A percentile compares a stretch with the other conserved stretches of the same genome.
Evolutionary conservation across 192 early-diverging fungal genomes (phyloP).

Genomic region (Helicostylum pulchrum): DNA sequence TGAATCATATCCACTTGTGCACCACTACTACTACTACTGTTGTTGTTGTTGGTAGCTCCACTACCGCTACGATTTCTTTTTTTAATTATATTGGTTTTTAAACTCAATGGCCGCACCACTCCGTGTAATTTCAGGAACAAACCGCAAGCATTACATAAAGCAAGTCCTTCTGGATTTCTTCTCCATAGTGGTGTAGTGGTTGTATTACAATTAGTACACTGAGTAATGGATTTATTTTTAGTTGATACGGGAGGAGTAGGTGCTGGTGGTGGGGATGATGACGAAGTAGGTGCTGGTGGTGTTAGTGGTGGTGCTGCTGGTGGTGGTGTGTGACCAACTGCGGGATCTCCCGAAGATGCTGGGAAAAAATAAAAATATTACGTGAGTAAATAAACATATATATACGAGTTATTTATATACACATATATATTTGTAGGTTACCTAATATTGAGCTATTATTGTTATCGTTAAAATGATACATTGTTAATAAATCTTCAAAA

Average conservation of each 20-base stretch:
- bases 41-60: background rate
- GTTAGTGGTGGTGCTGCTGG: no score
- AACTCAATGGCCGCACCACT: slow-evolving; percentile 68
- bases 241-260: background rate
- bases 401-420: no score
- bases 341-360: no score
- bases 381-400: no score
- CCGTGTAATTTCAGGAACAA: slow-evolving; percentile 91
- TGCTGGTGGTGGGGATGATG: no score
- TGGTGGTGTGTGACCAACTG: no score
- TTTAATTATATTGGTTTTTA: slow-evolving; percentile 82
- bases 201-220: slow-evolving; percentile 68
- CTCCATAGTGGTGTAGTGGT: slow-evolving; percentile 89
- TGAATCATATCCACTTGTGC: no score
- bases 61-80: slow-evolving; percentile 66
- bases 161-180: slow-evolving; percentile 70
- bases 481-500: slow-evolving; percentile 23
- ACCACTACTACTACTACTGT: no score
- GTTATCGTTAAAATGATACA: slow-evolving; percentile 17
- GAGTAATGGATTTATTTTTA: background rate
- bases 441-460: no score
- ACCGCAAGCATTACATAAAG: slow-evolving; percentile 94
- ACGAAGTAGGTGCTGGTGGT: no score
- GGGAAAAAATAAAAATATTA: no score
- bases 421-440: no score